phyloP scores from a whole-genome alignment of 805 yeast species.

The Yueomyces sinensis region DNA sequence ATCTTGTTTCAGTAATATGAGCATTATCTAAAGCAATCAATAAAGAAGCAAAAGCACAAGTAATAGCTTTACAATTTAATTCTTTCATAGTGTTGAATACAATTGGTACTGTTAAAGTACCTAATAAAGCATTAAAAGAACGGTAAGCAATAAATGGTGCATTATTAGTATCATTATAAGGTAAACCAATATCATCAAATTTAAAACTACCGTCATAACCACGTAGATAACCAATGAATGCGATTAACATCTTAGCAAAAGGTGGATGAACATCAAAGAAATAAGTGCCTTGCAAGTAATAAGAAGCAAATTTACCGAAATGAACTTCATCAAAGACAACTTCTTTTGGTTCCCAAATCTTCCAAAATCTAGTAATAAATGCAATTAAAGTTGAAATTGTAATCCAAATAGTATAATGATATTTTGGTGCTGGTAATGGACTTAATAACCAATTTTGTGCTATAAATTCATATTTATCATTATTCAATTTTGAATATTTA shows the following conservation, averaged over 20 bases:
- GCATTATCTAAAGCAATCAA: constrained; percentile 81
- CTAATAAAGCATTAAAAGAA: constrained; percentile 65
- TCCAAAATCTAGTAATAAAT: constrained; percentile 50
- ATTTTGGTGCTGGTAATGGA: constrained; percentile 17
- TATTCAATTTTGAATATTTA: neutral
- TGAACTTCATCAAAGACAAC: constrained; percentile 84
- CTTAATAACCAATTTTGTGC: constrained; percentile 19
- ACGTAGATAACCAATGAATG: constrained; percentile 74
- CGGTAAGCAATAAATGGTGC: constrained; percentile 84
- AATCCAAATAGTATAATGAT: constrained; percentile 35
- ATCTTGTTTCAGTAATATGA: constrained; percentile 78
- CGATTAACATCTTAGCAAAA: constrained; percentile 85
- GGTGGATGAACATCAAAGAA: constrained; percentile 98
- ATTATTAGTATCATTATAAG: constrained; percentile 58
- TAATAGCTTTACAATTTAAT: constrained; percentile 62
- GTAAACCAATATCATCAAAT: constrained; percentile 80
- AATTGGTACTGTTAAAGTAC: constrained; percentile 70
- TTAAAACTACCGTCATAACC: constrained; percentile 91
- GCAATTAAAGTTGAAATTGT: constrained; percentile 51
- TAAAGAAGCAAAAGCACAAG: constrained; percentile 64
- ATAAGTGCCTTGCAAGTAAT: constrained; percentile 78
- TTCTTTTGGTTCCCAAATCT: constrained; percentile 50
- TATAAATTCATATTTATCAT: constrained; percentile 3
- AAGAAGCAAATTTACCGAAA: constrained; percentile 75
- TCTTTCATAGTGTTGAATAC: constrained; percentile 80